phyloP scores from a whole-genome alignment of 306 rosid genomes.

The Begonia peltatifolia region DNA sequence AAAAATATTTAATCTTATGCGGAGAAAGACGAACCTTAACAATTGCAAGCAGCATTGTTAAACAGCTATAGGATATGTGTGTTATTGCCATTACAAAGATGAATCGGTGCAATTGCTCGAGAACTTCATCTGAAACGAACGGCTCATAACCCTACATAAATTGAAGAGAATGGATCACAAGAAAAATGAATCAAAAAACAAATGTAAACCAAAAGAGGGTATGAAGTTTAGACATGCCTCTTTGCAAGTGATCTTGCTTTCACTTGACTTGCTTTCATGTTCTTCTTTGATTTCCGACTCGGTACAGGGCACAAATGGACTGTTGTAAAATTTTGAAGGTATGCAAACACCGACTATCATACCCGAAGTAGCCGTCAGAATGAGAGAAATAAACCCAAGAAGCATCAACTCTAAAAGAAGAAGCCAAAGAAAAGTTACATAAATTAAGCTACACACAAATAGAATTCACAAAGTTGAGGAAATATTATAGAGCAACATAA shows the following conservation, averaged over 20 bases:
- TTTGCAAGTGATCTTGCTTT: conserved; percentile 42
- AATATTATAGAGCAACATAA: neutral
- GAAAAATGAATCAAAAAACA: too few species aligned
- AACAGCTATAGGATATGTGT: conserved; percentile 91
- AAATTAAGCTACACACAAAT: conserved; percentile 2
- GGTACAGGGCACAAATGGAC: conserved; percentile 73
- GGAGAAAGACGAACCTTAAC: conserved; percentile 55
- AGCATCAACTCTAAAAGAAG: conserved; percentile 81
- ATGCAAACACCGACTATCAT: conserved; percentile 75
- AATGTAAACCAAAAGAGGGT: too few species aligned
- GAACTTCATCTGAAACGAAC: conserved; percentile 84
- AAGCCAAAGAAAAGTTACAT: conserved; percentile 1
- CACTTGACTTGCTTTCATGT: conserved; percentile 19
- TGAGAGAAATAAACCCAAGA: conserved; percentile 95
- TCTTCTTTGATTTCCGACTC: conserved; percentile 59
- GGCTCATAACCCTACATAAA: conserved; percentile 77
- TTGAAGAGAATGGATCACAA: neutral
- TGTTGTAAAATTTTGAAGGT: conserved; percentile 68
- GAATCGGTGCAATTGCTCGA: conserved; percentile 97
- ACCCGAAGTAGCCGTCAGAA: conserved; percentile 88
- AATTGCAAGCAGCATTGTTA: conserved; percentile 88
- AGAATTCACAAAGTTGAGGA: neutral
- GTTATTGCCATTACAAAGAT: conserved; percentile 97
- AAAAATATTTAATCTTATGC: neutral
- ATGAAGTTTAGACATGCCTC: conserved; percentile 28